Evolutionary conservation across 495 filamentous ascomycete species (phyloP), one percentile per base, ranked within the genome.

Genomic region (Penicillium waksmanii): DNA sequence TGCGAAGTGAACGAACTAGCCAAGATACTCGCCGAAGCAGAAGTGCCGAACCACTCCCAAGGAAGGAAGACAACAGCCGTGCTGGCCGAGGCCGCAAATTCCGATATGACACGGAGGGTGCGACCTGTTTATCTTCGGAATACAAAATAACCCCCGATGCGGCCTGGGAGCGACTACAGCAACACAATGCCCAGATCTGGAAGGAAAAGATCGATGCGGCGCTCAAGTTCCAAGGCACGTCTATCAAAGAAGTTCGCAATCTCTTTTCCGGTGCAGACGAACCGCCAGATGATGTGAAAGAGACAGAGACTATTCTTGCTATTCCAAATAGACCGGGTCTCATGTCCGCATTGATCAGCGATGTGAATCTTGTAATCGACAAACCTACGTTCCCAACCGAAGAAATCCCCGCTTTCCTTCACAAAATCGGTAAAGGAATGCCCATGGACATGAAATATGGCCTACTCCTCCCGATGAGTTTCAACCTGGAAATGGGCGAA

Each of bases 341-440:
- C 17, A 87, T 96, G 88, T 83, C 87, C 13, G 80, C 88, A 10
- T 75, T 90, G 59, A 87, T 97, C 62, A 93, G 86, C 66, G 95
- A 99, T 68, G 77, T 98, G 6, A 87, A 93, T 58, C 78, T 99
- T 57, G 73, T 87, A 13, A 82, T 99, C 48, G 95, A 98, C 77
- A 97, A 96, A 69, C 95, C 95, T 1, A 94, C 89, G 0, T 99
- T 99, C 68, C 88, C 91, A 3, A 71, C 95, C 23, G 79, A 83
- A 4, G 87, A 96, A 3, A 87, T 90, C 55, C 90, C 93, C 0
- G 82, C 86, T 34, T 99, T 93, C 70, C 77, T 99, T 23, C 82
- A 97, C 68, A 82, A 82, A 46, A 88, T 98, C 65, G 95, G 95
- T 4, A 99, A 99, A 73, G 95, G 96, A 2, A 95, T 99, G 84